These are phyloP conservation scores for Eucalyptus virginea DNA, from an alignment of 345 rosid species.

Conservation along the genomic window DNA sequence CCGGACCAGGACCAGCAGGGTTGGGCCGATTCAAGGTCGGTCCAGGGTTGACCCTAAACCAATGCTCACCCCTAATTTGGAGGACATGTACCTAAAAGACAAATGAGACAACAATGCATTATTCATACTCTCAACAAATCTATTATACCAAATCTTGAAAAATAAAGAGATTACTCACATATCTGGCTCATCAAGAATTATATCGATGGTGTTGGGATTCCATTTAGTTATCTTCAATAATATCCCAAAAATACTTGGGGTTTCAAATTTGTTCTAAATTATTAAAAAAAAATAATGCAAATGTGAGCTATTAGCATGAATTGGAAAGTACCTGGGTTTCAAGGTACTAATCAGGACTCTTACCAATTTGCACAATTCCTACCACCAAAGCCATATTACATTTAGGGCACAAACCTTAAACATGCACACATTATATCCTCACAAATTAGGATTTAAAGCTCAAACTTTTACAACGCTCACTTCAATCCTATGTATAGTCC, in stretches of 20 bases:
- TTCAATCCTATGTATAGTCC: background rate
- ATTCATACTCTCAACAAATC: too few relatives aligned
- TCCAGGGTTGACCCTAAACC: too few relatives aligned
- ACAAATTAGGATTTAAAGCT: background rate
- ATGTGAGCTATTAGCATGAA: background rate
- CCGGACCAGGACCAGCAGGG: too few relatives aligned
- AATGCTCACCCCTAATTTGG: too few relatives aligned
- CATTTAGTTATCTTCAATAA: too few relatives aligned
- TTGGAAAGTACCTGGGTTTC: background rate
- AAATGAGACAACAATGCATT: too few relatives aligned
- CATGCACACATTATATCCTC: background rate
- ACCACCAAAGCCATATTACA: background rate
- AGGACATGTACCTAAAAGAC: too few relatives aligned
- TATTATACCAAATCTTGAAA: too few relatives aligned
- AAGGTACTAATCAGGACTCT: background rate
- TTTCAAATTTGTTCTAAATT: background rate
- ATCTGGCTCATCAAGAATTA: too few relatives aligned
- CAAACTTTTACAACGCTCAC: background rate
- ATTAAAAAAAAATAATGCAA: background rate
- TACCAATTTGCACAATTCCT: background rate
- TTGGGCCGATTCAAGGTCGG: accelerated
- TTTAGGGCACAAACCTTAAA: background rate
- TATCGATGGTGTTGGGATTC: too few relatives aligned
- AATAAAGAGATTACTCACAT: too few relatives aligned
- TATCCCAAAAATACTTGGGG: too few relatives aligned